Conservation (phyloP, 2,329 filamentous ascomycete species). For the Fusarium fujikuroi region DNA sequence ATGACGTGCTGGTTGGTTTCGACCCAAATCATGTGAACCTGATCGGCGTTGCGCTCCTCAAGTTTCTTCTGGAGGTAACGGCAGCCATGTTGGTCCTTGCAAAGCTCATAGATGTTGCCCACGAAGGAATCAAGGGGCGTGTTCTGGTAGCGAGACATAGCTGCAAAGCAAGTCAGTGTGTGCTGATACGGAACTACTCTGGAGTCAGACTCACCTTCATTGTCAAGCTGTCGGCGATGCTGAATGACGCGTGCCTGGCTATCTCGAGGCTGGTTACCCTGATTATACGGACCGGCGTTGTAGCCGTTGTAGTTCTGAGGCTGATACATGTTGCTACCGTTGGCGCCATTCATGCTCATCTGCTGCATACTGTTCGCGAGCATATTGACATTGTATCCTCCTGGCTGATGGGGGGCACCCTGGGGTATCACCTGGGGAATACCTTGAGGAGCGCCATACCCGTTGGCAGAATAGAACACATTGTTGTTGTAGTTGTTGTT, state of each 20-base stretch:
- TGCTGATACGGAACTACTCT: background rate
- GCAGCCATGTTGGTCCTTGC: constrained; percentile 98
- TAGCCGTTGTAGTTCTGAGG: constrained; percentile 69
- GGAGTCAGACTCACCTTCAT: constrained; percentile 65
- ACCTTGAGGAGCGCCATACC: constrained; percentile 46
- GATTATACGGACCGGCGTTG: constrained; percentile 60
- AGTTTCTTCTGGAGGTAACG: constrained; percentile 97
- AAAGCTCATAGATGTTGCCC: constrained; percentile 87
- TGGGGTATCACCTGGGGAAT: constrained; percentile 23
- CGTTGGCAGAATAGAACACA: constrained; percentile 48
- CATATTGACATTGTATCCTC: constrained; percentile 56
- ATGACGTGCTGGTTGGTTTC: constrained; percentile 95
- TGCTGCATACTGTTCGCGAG: constrained; percentile 75
- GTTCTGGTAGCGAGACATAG: constrained; percentile 84
- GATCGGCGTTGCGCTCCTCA: constrained; percentile 84
- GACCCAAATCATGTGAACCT: constrained; percentile 91
- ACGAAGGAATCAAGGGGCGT: constrained; percentile 82
- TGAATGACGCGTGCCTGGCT: constrained; percentile 81
- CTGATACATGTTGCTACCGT: constrained; percentile 60
- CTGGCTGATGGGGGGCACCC: constrained; percentile 40
- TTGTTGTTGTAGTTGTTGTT: constrained; percentile 48
- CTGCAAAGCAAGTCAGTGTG: constrained; percentile 53
- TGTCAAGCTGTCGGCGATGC: constrained; percentile 78
- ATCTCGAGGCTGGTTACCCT: constrained; percentile 71
- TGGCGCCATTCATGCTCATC: constrained; percentile 65